Percentiles rank a stretch among this genome's conserved stretches.
Evolutionary conservation across 345 rosid genomes (phyloP).

Genomic region (Corymbia maculata): DNA sequence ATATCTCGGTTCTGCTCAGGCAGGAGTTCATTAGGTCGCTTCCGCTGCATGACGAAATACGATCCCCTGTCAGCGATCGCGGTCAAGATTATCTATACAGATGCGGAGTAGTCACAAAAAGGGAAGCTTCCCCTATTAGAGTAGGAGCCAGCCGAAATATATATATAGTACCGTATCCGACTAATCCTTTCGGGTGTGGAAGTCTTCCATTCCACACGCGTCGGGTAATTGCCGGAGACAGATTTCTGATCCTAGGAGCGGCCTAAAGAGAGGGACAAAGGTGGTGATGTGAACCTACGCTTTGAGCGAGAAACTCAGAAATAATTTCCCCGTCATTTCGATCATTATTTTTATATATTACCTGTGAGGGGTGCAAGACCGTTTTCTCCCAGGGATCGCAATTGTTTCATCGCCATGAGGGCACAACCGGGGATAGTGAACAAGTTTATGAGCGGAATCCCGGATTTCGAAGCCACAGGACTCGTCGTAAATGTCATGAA

Average conservation of each 20-base stretch:
- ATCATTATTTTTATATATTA: neutral
- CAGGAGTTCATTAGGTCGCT: too few relatives aligned
- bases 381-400: neutral
- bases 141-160: neutral
- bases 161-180: neutral
- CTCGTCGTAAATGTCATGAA: neutral
- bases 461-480: neutral
- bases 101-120: neutral
- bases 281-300: neutral
- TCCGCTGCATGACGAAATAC: neutral
- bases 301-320: neutral
- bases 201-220: neutral
- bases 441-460: neutral
- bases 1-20: too few relatives aligned
- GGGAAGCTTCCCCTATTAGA: neutral
- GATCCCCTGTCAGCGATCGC: neutral
- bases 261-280: neutral
- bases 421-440: neutral
- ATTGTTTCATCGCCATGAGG: neutral
- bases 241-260: neutral
- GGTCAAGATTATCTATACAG: neutral
- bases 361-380: conserved; percentile 11
- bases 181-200: neutral
- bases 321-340: too few relatives aligned
- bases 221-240: neutral